Evolutionary conservation across 2,329 filamentous ascomycete species (phyloP), one percentile per base, ranked within the genome.

Genomic region (Aspergillus oerlinghausenensis): DNA sequence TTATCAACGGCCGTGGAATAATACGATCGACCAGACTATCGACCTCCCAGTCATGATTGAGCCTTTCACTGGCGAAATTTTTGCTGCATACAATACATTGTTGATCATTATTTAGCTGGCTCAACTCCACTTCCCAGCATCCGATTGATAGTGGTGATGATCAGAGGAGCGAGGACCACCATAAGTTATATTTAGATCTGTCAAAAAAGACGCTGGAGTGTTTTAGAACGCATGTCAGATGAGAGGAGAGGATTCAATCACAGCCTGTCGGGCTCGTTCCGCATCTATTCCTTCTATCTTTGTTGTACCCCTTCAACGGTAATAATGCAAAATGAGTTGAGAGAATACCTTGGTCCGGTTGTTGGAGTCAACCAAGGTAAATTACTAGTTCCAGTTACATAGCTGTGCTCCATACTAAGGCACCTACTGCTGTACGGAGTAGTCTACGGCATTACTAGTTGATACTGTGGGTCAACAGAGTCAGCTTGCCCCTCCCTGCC

Each of bases 91-190:
- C 7, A 17, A 17, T 38, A 17, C 32, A 38, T 17, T 35, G 5
- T 5, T 38, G 32, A 38, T 35, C 32, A 3, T 38, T 5, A 38
- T 38, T 38, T 17, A 38, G 32, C 32, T 19, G 6, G 9, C 21
- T 43, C n/a, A 43, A 43, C 40, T 23, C 40, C 40, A 43, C 40
- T 58, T 52, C 49, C 53, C 29, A 54, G 19, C 56, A 26, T 42
- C 49, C 40, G 32, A 50, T 9, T 9, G 14, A 43, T 19, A 11
- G 40, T 43, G 40, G 8, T 43, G 35, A 43, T 25, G 49, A 52
- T 58, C 52, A 51, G 45, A 35, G 35, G 42, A 56, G 56, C 60
- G 59, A 59, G 59, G 57, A 56, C 58, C 21, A 10, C n/a, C 32
- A 35, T 14, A 9, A 21, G 40, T 21, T 43, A 43, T 43, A 43